phyloP scores from a whole-genome alignment of 1,284 basidiomycete species.

The Testicularia cyperi region DNA sequence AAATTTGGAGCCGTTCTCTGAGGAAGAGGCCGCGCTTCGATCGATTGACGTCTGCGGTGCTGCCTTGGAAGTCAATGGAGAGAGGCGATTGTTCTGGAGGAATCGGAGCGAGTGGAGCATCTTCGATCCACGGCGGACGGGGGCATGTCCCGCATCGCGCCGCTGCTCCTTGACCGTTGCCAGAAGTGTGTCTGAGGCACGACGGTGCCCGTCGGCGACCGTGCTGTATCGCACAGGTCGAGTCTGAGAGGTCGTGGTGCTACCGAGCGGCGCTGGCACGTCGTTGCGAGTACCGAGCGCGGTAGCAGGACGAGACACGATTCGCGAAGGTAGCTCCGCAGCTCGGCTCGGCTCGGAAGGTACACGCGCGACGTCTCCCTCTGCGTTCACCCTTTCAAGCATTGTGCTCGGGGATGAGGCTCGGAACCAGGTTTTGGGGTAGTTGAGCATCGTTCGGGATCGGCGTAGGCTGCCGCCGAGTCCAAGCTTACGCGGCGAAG shows the following conservation, averaged over 20 bases:
- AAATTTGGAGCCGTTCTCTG: too few species aligned
- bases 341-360: too few species aligned
- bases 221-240: background rate
- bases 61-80: too few species aligned
- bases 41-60: too few species aligned
- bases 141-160: background rate
- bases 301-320: too few species aligned
- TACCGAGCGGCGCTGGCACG: too few species aligned
- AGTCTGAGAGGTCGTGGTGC: too few species aligned
- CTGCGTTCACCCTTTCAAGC: conserved; percentile 1
- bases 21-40: too few species aligned
- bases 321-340: too few species aligned
- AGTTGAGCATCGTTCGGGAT: conserved; percentile 39
- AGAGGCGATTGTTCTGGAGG: conserved; percentile 31
- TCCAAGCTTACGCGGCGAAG: conserved; percentile 8
- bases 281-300: too few species aligned
- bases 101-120: conserved; percentile 24
- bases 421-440: conserved; percentile 27
- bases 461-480: conserved; percentile 16
- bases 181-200: conserved; percentile 28
- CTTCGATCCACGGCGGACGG: conserved; percentile 5
- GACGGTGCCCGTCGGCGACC: conserved; percentile 7
- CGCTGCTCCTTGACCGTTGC: conserved; percentile 15
- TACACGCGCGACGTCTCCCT: conserved; percentile 15
- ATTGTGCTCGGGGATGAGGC: conserved; percentile 14